Percentiles rank a stretch among this genome's conserved stretches.
Conservation (phyloP, 2,329 filamentous ascomycete species). For the Penicillium decumbens region DNA sequence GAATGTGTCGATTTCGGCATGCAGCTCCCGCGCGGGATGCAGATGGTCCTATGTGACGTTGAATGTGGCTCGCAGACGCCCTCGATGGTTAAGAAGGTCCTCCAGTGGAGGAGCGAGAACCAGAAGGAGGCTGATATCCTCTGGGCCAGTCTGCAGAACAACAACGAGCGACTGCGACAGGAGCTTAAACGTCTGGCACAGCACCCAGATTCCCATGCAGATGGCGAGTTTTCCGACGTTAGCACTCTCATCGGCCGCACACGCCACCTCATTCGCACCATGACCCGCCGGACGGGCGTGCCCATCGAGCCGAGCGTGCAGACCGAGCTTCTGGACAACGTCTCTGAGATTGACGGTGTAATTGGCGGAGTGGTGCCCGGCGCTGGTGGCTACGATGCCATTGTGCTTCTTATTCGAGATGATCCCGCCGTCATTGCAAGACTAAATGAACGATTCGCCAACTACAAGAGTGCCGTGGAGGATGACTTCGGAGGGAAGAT, state of each 20-base stretch:
- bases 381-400: constrained; percentile 87
- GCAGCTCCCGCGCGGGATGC: constrained; percentile 65
- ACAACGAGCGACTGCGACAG: constrained; percentile 66
- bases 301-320: constrained; percentile 87
- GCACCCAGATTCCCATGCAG: constrained; percentile 40
- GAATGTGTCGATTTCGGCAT: constrained; percentile 67
- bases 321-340: constrained; percentile 74
- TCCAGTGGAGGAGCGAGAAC: constrained; percentile 70
- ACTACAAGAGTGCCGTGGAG: constrained; percentile 56
- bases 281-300: constrained; percentile 69
- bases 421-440: constrained; percentile 58
- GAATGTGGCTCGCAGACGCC: constrained; percentile 91
- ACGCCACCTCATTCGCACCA: constrained; percentile 62
- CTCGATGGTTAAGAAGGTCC: constrained; percentile 88
- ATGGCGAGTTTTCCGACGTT: constrained; percentile 51
- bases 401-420: constrained; percentile 74
- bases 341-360: constrained; percentile 68
- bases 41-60: constrained; percentile 90
- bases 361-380: constrained; percentile 90
- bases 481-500: constrained; percentile 45
- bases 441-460: constrained; percentile 59
- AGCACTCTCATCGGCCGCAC: constrained; percentile 49
- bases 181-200: constrained; percentile 55
- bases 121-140: constrained; percentile 60
- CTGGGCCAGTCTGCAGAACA: constrained; percentile 69